Base-by-base conservation (phyloP, 2,329 filamentous ascomycete species). In the Apiospora aurea region DNA sequence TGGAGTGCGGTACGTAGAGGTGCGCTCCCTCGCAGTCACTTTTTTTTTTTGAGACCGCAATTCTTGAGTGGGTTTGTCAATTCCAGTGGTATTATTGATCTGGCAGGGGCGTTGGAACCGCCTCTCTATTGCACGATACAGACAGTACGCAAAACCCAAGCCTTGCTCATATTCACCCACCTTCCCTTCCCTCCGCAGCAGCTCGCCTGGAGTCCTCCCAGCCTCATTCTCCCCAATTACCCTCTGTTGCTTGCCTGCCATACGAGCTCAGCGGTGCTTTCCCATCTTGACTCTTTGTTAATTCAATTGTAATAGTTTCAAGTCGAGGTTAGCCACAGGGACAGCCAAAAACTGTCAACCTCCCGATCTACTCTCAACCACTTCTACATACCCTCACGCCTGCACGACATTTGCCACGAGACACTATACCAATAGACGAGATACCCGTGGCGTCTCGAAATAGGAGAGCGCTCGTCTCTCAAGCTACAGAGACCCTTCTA, bases 371-470 rank as follows among this genome's bases (percentile, higher is more conserved):
- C 29, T 41, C 57, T 49, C 18, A 49, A n/a, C 46, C 34, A 3
- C 18, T 64, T 64, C 57, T 64, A 13, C 29, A 13, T 41, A 64
- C 34, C 8, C n/a, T 64, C 21, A 64, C 57, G 57, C 57, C 57
- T 64, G 18, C 57, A 64, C 57, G 57, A 64, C 57, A 13, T 18
- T 64, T 41, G 10, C 57, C 57, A 64, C 67, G 68, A 69, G 26
- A 47, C 68, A 26, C 46, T 46, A 69, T 53, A 69, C 14, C 43
- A 67, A 34, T 68, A 70, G 68, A 70, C 24, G 41, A 66, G 71
- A 72, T 70, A 72, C 66, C 70, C 57, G 69, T 69, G 69, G 66
- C 69, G 49, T 46, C 43, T 70, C 34, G 57, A 34, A 61, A 51
- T 34, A 46, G 16, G 44, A 29, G 71, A 72, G 70, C 26, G 47